A percentile compares a stretch with the other conserved stretches of the same genome.
These are phyloP conservation scores for Aspergillus pseudoterreus DNA, from an alignment of 2,329 filamentous ascomycete species.

Conservation along the genomic window DNA sequence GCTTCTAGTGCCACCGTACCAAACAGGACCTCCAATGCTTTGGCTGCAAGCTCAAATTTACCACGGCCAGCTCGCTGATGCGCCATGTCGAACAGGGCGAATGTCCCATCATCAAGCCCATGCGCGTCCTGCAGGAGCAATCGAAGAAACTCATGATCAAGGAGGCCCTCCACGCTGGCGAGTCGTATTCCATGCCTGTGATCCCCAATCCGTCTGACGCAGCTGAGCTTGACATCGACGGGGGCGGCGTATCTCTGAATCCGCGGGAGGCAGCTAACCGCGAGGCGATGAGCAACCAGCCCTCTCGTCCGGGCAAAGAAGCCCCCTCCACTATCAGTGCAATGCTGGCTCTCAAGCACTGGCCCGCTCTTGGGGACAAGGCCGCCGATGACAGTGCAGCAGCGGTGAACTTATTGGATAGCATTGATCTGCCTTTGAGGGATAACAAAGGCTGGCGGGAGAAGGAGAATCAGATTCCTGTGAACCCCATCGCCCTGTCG, in stretches of 20 bases:
- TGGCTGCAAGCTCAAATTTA: conserved; percentile 47
- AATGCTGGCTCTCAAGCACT: conserved; percentile 19
- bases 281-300: conserved; percentile 18
- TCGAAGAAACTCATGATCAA: conserved; percentile 49
- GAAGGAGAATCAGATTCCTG: background rate
- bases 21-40: conserved; percentile 50
- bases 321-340: conserved; percentile 1
- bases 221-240: conserved; percentile 14
- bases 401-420: conserved; percentile 16
- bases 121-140: conserved; percentile 47
- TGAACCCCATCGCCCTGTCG: background rate
- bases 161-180: conserved; percentile 20
- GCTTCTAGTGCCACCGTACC: conserved; percentile 45
- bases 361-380: conserved; percentile 15
- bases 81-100: conserved; percentile 53
- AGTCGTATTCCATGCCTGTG: background rate
- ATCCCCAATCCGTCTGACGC: conserved; percentile 5
- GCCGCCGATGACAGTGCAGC: background rate
- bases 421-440: conserved; percentile 10
- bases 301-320: conserved; percentile 1
- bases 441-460: background rate
- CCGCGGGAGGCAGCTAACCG: conserved; percentile 8
- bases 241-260: conserved; percentile 19
- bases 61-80: conserved; percentile 47
- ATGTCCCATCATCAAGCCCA: conserved; percentile 43